Base-by-base conservation (phyloP, 2,329 filamentous ascomycete genomes). In the Claviceps humidiphila region DNA sequence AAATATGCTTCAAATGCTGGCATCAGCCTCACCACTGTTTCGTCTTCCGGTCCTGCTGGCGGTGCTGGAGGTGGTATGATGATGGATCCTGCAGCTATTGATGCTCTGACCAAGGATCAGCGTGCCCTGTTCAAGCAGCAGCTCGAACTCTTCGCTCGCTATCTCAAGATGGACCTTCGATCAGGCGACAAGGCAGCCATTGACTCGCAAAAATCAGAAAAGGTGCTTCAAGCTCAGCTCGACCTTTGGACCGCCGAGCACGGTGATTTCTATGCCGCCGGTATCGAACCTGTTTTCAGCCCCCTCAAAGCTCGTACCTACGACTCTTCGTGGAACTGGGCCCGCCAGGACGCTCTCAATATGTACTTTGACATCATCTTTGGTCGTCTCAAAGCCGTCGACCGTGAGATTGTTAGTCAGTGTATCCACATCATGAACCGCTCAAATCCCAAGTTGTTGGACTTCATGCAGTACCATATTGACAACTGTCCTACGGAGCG, bases 361-460 rank as follows among this genome's bases (percentile, higher is more conserved):
- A 98, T 98, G 91, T 98, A 93, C 75, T 98, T 89, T 72, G 93
- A 98, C 64, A 94, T 98, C 64, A 96, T 98, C 64, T 98, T 98
- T 62, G 93, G 93, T 54, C 83, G 93, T 55, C 81, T 98, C 51
- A 82, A 93, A 74, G 88, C 84, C 49, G 87, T 98, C 42, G 93
- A 98, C 64, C 87, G 93, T 57, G 93, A 98, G 69, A 98, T 97
- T 62, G 93, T 98, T 66, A 96, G 90, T 71, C 90, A 90, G 68
- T 98, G 93, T 72, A 97, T 98, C 64, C 87, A 89, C 59, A 93
- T 98, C 71, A 98, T 98, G 93, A 98, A 96, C 75, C 87, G 93
- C 57, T 95, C 93, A 38, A 98, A 97, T 67, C 93, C 93, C 2
- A 85, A 88, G 39, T 81, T 98, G 1, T 80, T 98, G 54, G 91